Evolutionary conservation across 495 filamentous ascomycete genomes (phyloP).

Genomic region (Hyaloscypha hepaticicola): DNA sequence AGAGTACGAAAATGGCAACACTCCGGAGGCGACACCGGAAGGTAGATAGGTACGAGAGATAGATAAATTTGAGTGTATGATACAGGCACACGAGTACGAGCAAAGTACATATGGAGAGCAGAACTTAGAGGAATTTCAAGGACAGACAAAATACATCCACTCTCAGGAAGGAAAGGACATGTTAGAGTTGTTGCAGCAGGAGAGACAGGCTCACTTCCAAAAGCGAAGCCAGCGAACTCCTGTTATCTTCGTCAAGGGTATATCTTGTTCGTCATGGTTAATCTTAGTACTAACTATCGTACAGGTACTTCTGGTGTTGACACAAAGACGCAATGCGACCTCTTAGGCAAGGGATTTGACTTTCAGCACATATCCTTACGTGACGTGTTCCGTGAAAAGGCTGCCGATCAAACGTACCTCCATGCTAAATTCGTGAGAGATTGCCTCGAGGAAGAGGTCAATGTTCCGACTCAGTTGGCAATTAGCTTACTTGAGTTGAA

Average conservation of each 20-base stretch:
- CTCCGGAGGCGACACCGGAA: conserved; percentile 14
- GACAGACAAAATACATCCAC: conserved; percentile 1
- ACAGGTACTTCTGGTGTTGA: background rate
- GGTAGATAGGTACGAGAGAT: conserved; percentile 9
- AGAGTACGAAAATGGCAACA: conserved; percentile 15
- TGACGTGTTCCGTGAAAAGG: background rate
- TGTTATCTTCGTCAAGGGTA: conserved; percentile 12
- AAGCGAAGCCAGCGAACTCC: conserved; percentile 11
- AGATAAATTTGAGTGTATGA: conserved; percentile 11
- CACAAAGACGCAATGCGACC: background rate
- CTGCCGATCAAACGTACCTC: conserved; percentile 2
- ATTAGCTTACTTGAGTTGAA: background rate
- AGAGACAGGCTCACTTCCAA: conserved; percentile 11
- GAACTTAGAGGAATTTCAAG: conserved; percentile 8
- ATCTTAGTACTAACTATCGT: conserved; percentile 5
- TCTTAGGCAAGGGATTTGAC: background rate
- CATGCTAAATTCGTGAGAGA: background rate
- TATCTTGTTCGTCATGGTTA: conserved; percentile 8
- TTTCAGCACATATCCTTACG: background rate
- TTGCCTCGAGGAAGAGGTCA: conserved; percentile 1
- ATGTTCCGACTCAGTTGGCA: background rate
- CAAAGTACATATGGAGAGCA: conserved; percentile 9
- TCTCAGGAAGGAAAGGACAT: conserved; percentile 6
- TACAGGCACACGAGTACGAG: conserved; percentile 10
- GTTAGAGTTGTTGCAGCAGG: conserved; percentile 11